Base-by-base conservation (phyloP, 2,329 filamentous ascomycete species). In the Mycosphaerella arachidis region DNA sequence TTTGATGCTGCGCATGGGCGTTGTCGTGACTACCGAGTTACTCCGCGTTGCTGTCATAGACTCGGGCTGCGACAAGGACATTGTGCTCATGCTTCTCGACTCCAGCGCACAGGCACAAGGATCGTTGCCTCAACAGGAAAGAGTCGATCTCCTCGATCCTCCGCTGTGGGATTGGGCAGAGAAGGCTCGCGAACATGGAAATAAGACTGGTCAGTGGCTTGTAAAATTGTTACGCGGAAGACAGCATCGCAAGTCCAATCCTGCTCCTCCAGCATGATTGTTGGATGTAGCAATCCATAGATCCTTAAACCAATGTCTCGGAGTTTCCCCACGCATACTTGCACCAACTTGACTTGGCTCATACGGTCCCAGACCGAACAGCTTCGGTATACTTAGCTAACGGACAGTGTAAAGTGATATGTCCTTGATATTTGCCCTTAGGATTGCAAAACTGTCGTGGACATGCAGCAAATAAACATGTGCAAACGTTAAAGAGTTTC, bases 81-180 rank as follows among this genome's bases (percentile, higher is more conserved):
- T 70, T 30, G 68, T 72, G 3, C 62, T 64, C 24, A 68, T 67
- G 51, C 57, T 72, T 1, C 45, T 66, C 24, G 18, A 31, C 20
- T 35, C 24, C 24, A 52, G 27, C 20, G 27, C 29, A 18, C 52
- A 54, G 48, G 16, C 40, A 13, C 29, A 27, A 27, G 37, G 46
- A 33, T 51, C 50, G 37, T 55, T 18, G 37, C 48, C 57, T 27
- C 35, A 48, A 16, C 43, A 16, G 37, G 48, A 52, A 20, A 55
- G 48, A 30, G 45, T 74, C n/a, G 71, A 73, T 48, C 61, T 69
- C 31, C 67, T 73, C 13, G 71, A 74, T 59, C 65, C 70, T 29
- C 55, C 62, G 20, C 45, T 75, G n/a, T 75, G 72, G 73, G 53
- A 64, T 16, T 74, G 72, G 73, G 70, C 71, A 3, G 71, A 71